A percentile compares a stretch with the other conserved stretches of the same genome.
Evolutionary conservation across 148 eudicot species (phyloP).

Genomic region (Rhododendron kiyosumense): DNA sequence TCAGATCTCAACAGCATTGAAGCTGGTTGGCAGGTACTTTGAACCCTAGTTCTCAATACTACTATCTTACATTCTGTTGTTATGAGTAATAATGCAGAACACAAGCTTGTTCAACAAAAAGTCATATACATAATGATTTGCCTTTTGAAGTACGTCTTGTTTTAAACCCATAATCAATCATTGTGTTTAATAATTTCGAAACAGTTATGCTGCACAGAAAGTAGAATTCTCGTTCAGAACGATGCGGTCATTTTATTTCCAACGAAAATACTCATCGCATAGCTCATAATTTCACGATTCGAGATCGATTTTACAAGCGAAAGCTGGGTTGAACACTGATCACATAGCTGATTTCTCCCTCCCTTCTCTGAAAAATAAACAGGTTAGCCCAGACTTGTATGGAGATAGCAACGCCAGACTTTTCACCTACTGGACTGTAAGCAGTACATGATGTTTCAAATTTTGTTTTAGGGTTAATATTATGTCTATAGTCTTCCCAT

Average conservation of each 20-base stretch:
- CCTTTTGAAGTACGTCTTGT: neutral
- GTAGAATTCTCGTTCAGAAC: neutral
- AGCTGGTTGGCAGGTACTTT: slow-evolving; percentile 89
- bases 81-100: neutral
- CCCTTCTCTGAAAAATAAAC: slow-evolving; percentile 9
- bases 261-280: neutral
- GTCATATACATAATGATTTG: neutral
- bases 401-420: slow-evolving; percentile 45
- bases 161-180: neutral
- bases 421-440: slow-evolving; percentile 91
- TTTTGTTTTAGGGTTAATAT: neutral
- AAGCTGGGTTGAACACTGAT: neutral
- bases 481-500: neutral
- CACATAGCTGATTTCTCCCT: neutral
- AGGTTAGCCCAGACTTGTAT: slow-evolving; percentile 93
- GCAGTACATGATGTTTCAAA: neutral
- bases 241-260: neutral
- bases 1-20: slow-evolving; percentile 81
- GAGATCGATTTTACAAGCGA: neutral
- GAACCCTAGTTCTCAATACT: neutral
- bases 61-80: too few species aligned
- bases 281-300: neutral
- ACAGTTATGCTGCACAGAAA: neutral
- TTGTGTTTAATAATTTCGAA: neutral
- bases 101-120: neutral